Conservation (phyloP, 441 rosid species). For the Erodium chrysanthum region DNA sequence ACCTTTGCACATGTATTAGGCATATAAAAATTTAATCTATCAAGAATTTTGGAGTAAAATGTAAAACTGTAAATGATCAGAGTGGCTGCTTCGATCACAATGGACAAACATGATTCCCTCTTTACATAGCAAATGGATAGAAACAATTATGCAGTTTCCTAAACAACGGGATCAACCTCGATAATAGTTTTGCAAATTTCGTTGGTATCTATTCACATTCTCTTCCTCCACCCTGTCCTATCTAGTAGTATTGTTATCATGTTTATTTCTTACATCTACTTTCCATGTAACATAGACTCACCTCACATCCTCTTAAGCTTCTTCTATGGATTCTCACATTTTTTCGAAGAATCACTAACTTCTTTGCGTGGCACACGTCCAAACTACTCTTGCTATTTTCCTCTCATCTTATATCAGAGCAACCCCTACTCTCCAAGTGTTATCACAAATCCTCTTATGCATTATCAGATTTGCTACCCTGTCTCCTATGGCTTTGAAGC, state of each 20-base stretch:
- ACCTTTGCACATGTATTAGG: conserved; percentile 35
- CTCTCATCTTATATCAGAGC: too few relatives aligned
- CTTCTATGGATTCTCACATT: neutral
- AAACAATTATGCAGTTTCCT: neutral
- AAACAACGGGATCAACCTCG: neutral
- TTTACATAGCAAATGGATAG: neutral
- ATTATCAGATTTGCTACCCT: neutral
- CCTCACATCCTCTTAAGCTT: neutral
- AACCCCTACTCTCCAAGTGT: neutral
- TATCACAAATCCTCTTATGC: neutral
- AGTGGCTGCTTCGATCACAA: neutral
- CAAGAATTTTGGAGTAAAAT: conserved; percentile 5
- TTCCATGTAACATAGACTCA: neutral
- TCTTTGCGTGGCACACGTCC: neutral
- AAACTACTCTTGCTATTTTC: too few relatives aligned
- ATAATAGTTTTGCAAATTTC: neutral
- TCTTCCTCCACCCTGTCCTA: neutral
- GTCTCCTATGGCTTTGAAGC: neutral
- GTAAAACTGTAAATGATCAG: neutral
- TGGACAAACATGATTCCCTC: neutral
- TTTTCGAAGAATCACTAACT: neutral
- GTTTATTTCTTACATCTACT: neutral
- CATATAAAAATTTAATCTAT: conserved; percentile 7
- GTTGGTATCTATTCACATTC: neutral
- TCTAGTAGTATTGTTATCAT: neutral